These are phyloP conservation scores for Wickerhamomyces sydowiorum DNA, from an alignment of 805 yeast genomes.

Conservation along the genomic window DNA sequence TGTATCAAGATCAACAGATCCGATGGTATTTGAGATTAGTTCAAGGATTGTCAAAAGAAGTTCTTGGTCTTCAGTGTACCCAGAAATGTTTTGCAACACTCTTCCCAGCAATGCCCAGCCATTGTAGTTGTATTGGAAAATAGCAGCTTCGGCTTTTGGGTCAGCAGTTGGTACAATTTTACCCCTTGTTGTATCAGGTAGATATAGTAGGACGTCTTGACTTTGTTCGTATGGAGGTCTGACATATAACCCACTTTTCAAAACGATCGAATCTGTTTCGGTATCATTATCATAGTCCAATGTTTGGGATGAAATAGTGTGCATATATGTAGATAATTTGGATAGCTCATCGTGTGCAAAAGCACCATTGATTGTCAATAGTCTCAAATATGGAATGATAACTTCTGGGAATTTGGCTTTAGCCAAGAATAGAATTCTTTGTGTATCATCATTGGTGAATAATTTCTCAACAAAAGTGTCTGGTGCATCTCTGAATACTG, in stretches of 20 bases:
- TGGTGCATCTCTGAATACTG: constrained; percentile 27
- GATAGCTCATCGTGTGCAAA: constrained; percentile 62
- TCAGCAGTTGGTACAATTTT: constrained; percentile 53
- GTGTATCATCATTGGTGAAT: constrained; percentile 27
- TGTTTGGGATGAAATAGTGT: constrained; percentile 33
- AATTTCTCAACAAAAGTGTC: constrained; percentile 33
- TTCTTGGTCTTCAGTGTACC: constrained; percentile 30
- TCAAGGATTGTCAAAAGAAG: constrained; percentile 44
- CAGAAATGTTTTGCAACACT: constrained; percentile 53
- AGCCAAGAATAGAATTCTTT: constrained; percentile 34
- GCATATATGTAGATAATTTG: constrained; percentile 57
- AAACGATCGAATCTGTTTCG: constrained; percentile 45
- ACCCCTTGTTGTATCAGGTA: constrained; percentile 61
- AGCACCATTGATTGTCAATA: constrained; percentile 57
- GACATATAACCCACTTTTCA: constrained; percentile 42
- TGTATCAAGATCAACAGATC: constrained; percentile 31
- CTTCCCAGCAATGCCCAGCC: constrained; percentile 90
- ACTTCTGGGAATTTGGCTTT: constrained; percentile 73
- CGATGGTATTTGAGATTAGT: constrained; percentile 42
- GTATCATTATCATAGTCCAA: constrained; percentile 38
- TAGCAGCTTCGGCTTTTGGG: constrained; percentile 36
- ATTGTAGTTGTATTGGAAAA: constrained; percentile 67
- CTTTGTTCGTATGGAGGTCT: constrained; percentile 53
- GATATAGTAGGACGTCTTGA: constrained; percentile 34
- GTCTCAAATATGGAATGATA: constrained; percentile 52